Evolutionary conservation across 306 rosid species (phyloP), one percentile per base, ranked within the genome.

Genomic region (Abrus precatorius): DNA sequence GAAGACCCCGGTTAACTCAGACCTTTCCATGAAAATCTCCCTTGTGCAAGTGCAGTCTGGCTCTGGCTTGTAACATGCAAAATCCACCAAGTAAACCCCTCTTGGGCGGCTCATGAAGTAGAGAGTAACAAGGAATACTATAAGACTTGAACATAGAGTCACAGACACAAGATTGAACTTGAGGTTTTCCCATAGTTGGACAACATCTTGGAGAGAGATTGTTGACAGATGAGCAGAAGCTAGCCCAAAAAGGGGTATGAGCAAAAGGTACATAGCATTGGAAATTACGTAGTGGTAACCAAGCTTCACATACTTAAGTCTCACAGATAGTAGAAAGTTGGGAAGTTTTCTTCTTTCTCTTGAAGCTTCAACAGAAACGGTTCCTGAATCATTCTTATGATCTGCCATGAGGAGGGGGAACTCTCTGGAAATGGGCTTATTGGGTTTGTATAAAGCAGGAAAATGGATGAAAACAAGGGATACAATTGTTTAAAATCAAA

Each of bases 261-360:
- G 87, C 3, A 91, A 53, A 28, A 95, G 87, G 87, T 91, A 95
- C 94, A 95, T 84, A 69, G 94, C 99, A 57, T 91, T 93, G 60
- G 96, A 85, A 86, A 93, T 91, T 40, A 95, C 12, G 85, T 89
- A 91, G 60, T 95, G 97, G 87, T 95, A 95, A 1, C 97, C 99
- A 3, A 91, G 99, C 47, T 95, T 95, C 12, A 95, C 97, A 59
- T 95, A 95, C 74, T 93, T 95, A 34, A 95, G 93, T 9, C 50
- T 84, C 7, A 93, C 94, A 0, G 99, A 93, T 10, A 74, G 29
- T 3, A 93, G 88, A 79, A 93, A 91, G 65, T 95, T 93, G 0
- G 97, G 99, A 9, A 95, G 97, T 4, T 69, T 77, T 2, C 48
- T 59, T 43, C 50, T 77, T 62, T 81, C 72, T 5, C 3, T 57